phyloP scores from a whole-genome alignment of 768 basidiomycete species.

The Mycena chlorophos region DNA sequence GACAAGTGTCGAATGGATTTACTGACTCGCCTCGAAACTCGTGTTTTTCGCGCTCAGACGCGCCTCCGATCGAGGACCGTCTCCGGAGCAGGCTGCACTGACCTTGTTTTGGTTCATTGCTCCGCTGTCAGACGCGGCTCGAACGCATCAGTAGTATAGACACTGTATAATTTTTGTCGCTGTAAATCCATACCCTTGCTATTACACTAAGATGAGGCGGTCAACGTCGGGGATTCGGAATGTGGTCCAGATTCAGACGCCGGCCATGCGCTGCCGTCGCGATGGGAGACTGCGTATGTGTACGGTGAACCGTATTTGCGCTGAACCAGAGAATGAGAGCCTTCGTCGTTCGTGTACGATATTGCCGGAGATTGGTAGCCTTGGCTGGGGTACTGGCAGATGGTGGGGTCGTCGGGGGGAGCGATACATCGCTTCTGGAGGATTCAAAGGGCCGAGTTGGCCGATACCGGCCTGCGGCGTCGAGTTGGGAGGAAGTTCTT shows the following conservation, averaged over 20 bases:
- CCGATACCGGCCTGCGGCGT: too few relatives aligned
- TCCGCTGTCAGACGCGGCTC: too few relatives aligned
- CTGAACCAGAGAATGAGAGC: slow-evolving; percentile 34
- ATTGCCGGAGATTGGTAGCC: slow-evolving; percentile 53
- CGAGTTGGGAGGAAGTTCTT: slow-evolving; percentile 51
- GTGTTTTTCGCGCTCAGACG: too few relatives aligned
- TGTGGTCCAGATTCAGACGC: slow-evolving; percentile 46
- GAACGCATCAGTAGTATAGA: too few relatives aligned
- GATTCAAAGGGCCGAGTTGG: slow-evolving; percentile 38
- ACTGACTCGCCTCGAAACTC: too few relatives aligned
- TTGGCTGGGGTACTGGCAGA: slow-evolving; percentile 45
- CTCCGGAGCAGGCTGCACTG: too few relatives aligned
- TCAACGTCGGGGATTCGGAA: slow-evolving; percentile 57
- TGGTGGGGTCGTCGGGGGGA: slow-evolving; percentile 45
- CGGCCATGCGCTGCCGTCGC: slow-evolving; percentile 45
- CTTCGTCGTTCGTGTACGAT: slow-evolving; percentile 41
- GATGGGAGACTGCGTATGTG: slow-evolving; percentile 38
- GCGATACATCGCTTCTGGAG: slow-evolving; percentile 48
- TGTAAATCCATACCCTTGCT: too few relatives aligned
- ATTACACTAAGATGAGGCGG: slow-evolving; percentile 40
- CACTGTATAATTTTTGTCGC: too few relatives aligned
- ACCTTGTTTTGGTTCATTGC: too few relatives aligned
- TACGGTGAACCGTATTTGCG: slow-evolving; percentile 63
- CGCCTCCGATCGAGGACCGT: too few relatives aligned
- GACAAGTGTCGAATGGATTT: too few relatives aligned